These are phyloP conservation scores for Pleurotus cornucopiae DNA, from an alignment of 768 basidiomycete genomes.

Conservation along the genomic window DNA sequence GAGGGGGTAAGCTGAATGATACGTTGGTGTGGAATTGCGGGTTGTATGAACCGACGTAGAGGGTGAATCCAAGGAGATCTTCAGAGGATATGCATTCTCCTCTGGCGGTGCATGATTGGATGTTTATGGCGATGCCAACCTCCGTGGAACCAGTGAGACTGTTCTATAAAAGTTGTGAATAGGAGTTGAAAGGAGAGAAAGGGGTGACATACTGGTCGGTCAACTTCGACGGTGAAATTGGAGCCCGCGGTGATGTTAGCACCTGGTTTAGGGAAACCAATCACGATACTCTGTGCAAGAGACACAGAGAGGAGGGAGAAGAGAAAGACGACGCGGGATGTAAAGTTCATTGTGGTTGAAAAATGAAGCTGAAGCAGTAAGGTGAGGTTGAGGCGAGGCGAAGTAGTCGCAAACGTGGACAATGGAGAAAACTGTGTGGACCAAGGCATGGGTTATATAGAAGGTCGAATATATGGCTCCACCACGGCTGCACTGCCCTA, in stretches of 20 bases:
- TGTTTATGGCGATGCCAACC: constrained; percentile 41
- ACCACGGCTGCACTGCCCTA: too few relatives aligned
- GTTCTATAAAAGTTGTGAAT: constrained; percentile 21
- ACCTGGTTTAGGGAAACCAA: constrained; percentile 36
- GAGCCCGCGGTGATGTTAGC: constrained; percentile 30
- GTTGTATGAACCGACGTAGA: constrained; percentile 41
- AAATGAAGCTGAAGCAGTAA: too few relatives aligned
- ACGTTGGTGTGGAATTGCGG: constrained; percentile 27
- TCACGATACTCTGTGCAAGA: constrained; percentile 35
- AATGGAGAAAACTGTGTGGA: too few relatives aligned
- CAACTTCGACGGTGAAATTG: constrained; percentile 39
- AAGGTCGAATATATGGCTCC: too few relatives aligned
- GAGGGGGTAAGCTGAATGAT: constrained; percentile 20
- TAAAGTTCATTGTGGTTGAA: too few relatives aligned
- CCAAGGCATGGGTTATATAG: too few relatives aligned
- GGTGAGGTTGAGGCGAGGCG: too few relatives aligned
- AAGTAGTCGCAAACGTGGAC: too few relatives aligned
- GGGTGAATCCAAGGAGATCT: constrained; percentile 33
- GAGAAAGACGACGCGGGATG: not conserved
- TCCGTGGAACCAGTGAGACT: constrained; percentile 34
- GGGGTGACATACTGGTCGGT: constrained; percentile 37
- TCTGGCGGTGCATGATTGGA: constrained; percentile 28
- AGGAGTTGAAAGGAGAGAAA: not conserved
- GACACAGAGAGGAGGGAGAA: constrained; percentile 22
- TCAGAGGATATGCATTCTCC: constrained; percentile 17